phyloP scores from a whole-genome alignment of 2,329 filamentous ascomycete genomes.

The Cryphonectria carpinicola region DNA sequence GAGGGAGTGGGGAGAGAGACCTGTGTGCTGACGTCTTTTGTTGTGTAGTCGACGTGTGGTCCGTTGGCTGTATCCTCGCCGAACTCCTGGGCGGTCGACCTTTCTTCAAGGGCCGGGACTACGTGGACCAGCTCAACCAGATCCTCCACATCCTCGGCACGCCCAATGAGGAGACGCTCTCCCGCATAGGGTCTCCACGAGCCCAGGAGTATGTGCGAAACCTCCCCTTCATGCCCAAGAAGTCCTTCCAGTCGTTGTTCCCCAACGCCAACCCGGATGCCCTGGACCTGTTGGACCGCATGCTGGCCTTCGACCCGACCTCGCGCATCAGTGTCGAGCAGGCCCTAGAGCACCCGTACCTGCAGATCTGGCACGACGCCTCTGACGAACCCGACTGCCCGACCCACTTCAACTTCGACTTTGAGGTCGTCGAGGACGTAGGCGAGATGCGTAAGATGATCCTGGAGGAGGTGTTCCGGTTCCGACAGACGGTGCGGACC shows the following conservation, averaged over 20 bases:
- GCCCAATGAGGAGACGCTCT: slow-evolving; percentile 91
- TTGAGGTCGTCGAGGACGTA: slow-evolving; percentile 96
- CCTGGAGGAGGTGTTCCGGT: slow-evolving; percentile 86
- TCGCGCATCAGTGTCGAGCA: slow-evolving; percentile 92
- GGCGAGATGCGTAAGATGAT: slow-evolving; percentile 97
- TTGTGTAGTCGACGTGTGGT: slow-evolving; percentile 93
- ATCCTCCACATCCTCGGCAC: slow-evolving; percentile 98
- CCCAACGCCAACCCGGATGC: slow-evolving; percentile 94
- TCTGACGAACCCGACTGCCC: slow-evolving; percentile 94
- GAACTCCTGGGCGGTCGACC: slow-evolving; percentile 94
- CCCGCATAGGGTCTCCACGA: slow-evolving; percentile 89
- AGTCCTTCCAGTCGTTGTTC: slow-evolving; percentile 86
- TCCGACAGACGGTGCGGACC: slow-evolving; percentile 68
- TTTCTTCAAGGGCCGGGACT: slow-evolving; percentile 99
- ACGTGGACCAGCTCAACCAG: slow-evolving; percentile 99
- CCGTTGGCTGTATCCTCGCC: slow-evolving; percentile 95
- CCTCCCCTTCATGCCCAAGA: slow-evolving; percentile 92
- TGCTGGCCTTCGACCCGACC: slow-evolving; percentile 96
- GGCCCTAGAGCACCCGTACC: slow-evolving; percentile 93
- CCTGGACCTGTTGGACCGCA: slow-evolving; percentile 91
- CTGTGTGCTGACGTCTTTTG: background rate
- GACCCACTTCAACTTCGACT: slow-evolving; percentile 95
- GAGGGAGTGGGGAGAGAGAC: background rate
- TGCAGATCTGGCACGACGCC: slow-evolving; percentile 98
- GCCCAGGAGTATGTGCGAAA: slow-evolving; percentile 99